phyloP scores from a whole-genome alignment of 495 filamentous ascomycete genomes.

The Saxispiralis lemnorum region DNA sequence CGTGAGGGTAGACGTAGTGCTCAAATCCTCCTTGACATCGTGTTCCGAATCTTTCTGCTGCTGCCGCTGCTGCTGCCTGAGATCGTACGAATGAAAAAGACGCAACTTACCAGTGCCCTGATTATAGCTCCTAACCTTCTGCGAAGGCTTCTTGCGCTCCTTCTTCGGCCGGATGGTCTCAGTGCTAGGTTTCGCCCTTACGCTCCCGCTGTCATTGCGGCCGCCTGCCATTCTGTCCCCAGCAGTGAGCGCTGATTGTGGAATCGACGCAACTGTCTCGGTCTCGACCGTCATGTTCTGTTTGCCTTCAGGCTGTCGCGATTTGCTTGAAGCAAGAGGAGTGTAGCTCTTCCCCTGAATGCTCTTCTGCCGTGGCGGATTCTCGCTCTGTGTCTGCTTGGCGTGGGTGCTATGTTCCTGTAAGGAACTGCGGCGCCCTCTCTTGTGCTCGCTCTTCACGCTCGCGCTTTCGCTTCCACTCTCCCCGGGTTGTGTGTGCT shows the following conservation, averaged over 20 bases:
- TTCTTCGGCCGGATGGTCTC: conserved; percentile 89
- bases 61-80: background rate
- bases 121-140: conserved; percentile 55
- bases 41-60: background rate
- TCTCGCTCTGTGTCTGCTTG: conserved; percentile 15
- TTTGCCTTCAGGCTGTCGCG: conserved; percentile 54
- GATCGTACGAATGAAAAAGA: background rate
- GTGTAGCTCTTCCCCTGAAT: conserved; percentile 21
- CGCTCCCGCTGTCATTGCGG: conserved; percentile 46
- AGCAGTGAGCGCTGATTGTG: conserved; percentile 64
- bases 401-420: background rate
- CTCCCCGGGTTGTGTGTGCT: conserved; percentile 23
- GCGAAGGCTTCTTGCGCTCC: conserved; percentile 61
- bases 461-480: conserved; percentile 46
- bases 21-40: too few species aligned
- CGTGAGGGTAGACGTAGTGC: too few species aligned
- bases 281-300: conserved; percentile 96
- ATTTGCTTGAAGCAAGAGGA: conserved; percentile 23
- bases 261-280: conserved; percentile 82
- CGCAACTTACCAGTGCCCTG: conserved; percentile 51
- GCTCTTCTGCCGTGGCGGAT: conserved; percentile 18
- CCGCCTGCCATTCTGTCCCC: conserved; percentile 39
- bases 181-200: conserved; percentile 71
- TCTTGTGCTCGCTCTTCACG: conserved; percentile 25
- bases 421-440: conserved; percentile 6